Evolutionary conservation across 495 filamentous ascomycete genomes (phyloP).

Genomic region (Poronia punctata): DNA sequence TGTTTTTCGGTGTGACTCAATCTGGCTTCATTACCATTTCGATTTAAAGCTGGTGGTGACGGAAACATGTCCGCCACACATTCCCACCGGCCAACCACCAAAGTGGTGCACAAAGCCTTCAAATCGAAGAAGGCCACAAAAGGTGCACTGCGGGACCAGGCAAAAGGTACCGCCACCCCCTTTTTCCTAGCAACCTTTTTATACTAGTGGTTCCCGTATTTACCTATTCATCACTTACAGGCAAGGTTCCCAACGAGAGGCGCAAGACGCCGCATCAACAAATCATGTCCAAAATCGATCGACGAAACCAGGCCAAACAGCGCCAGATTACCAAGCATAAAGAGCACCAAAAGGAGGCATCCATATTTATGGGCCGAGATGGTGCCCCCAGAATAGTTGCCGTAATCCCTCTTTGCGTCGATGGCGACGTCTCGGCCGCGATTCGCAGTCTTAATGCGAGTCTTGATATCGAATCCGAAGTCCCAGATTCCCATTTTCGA

Average conservation of each 20-base stretch:
- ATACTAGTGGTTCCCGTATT: slow-evolving; percentile 2
- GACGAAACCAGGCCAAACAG: slow-evolving; percentile 88
- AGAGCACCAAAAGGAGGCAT: slow-evolving; percentile 66
- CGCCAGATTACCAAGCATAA: slow-evolving; percentile 71
- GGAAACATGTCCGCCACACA: slow-evolving; percentile 60
- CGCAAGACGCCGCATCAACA: slow-evolving; percentile 92
- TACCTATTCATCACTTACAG: slow-evolving; percentile 19
- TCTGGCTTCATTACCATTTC: slow-evolving; percentile 69
- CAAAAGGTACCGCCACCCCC: slow-evolving; percentile 56
- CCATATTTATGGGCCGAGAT: slow-evolving; percentile 74
- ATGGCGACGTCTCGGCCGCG: slow-evolving; percentile 57
- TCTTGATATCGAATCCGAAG: slow-evolving; percentile 66
- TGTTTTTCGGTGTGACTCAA: too few relatives aligned
- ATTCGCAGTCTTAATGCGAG: slow-evolving; percentile 67
- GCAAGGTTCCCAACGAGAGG: slow-evolving; percentile 41
- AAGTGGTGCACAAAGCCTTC: slow-evolving; percentile 76
- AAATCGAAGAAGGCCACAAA: slow-evolving; percentile 89
- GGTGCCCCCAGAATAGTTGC: slow-evolving; percentile 89
- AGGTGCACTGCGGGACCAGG: slow-evolving; percentile 67
- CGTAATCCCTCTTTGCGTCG: slow-evolving; percentile 72
- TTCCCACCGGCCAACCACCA: slow-evolving; percentile 88
- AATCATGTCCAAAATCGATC: slow-evolving; percentile 93
- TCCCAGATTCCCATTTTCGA: slow-evolving; percentile 50
- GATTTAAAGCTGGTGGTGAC: slow-evolving; percentile 77
- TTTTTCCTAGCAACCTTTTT: too few relatives aligned